Base-by-base conservation (phyloP, 805 yeast genomes). In the Metschnikowia similis region DNA sequence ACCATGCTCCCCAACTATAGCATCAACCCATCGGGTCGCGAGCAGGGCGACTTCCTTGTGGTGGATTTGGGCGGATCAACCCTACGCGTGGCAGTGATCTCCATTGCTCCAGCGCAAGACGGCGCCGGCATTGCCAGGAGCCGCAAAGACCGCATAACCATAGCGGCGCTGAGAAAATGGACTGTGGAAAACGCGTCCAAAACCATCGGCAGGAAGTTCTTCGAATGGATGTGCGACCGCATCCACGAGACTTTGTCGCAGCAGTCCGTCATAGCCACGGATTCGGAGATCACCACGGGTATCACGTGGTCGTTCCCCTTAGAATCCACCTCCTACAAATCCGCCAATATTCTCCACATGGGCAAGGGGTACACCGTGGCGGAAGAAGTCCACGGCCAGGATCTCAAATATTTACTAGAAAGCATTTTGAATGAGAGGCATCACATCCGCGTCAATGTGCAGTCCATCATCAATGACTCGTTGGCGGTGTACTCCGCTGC, bases 401-500 rank as follows among this genome's bases (percentile, higher is more conserved):
- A 80, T 48, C 60, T 84, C 32, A 71, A 72, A 43, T 47, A 53
- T 2, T 53, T 83, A 7, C 55, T 84, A 36, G 75, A 73, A 54
- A 39, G 54, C 3, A 60, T 67, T 1, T 66, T 75, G 50, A 36
- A 8, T 13, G 26, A 48, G 3, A 56, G 58, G 8, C 58, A 59
- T 39, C 55, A 58, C 11, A 41, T 76, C 8, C 46, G 56, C 1
- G 63, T 77, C 14, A 61, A 66, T 13, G 72, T 84, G 21, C 63
- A 70, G 52, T 65, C 74, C 13, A 73, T 84, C 35, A 67, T 84
- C 30, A 85, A 85, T 62, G 90, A 82, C 59, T 79, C 87, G 1
- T 74, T 82, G n/a, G 84, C 87, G 0, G 87, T 83, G 0, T 79
- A 75, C 59, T 66, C 84, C 9, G 76, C 87, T 0, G 84, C 83